Evolutionary conservation across 164 flowering plant genomes (phyloP), one percentile per base, ranked within the genome.

Genomic region (Tinospora cordifolia): DNA sequence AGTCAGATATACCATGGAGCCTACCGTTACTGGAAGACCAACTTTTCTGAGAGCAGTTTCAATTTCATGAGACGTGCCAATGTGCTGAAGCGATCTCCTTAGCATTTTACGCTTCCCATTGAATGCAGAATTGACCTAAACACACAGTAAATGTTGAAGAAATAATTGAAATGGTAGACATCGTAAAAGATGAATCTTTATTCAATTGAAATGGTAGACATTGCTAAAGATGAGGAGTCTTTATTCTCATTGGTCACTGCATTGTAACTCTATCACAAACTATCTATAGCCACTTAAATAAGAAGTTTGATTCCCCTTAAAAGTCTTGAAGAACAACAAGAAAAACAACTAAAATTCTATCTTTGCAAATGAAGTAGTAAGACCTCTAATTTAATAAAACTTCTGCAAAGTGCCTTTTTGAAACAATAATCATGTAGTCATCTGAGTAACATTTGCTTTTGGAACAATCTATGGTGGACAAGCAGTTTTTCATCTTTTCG

Each of bases 31-130:
- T 38, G 87, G 87, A 76, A 88, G 89, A 70, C 90, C 90, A 59
- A 75, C 74, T 30, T 67, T 74, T 58, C 15, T 75, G n/a, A 90
- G 88, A 40, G 96, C 97, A 26, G 80, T 79, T 81, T 92, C 97
- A 49, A 92, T 80, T 69, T 87, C 92, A 49, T 69, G 39, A 47
- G 98, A 64, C 26, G 88, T 70, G 75, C 84, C 70, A 40, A 90
- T 74, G 76, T 92, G 91, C 77, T 88, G 92, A 47, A 95, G 93
- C 15, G 97, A 84, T 77, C 78, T 89, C 65, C 94, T 70, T 75
- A 90, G 77, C 99, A 95, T 95, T 79, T 90, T 92, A 1, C 99
- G 89, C 72, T 92, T 95, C 63, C 90, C 97, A 71, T 82, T 92
- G 81, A 90, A 94, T 68, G 97, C 98, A 60, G 92, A 86, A 79